phyloP scores from a whole-genome alignment of 495 filamentous ascomycete species.

The Talaromyces liani region DNA sequence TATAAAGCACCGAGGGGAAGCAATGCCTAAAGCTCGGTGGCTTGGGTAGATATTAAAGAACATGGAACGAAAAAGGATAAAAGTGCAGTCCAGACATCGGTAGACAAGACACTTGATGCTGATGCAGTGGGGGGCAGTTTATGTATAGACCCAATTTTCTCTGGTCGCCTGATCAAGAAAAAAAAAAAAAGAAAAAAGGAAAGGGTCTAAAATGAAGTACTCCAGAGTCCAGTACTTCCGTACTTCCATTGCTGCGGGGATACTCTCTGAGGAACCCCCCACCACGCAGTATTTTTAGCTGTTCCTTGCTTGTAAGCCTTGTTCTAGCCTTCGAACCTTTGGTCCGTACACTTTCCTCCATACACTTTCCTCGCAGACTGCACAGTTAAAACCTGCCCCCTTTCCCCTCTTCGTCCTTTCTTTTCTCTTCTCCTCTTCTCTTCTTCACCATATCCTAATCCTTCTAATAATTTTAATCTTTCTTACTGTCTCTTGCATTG shows the following conservation, averaged over 20 bases:
- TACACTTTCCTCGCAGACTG: background rate
- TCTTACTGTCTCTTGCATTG: conserved; percentile 5
- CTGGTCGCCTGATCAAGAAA: conserved; percentile 9
- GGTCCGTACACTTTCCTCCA: too few relatives aligned
- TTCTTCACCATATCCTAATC: background rate
- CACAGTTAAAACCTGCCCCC: background rate
- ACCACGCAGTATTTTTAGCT: background rate
- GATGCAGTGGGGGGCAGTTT: background rate
- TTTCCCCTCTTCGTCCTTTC: conserved; percentile 11
- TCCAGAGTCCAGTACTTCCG: background rate
- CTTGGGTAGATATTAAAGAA: background rate
- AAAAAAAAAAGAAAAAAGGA: conserved; percentile 7
- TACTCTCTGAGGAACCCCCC: background rate
- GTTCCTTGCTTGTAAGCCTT: background rate
- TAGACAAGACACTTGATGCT: background rate
- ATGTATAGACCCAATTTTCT: background rate
- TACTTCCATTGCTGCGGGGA: background rate
- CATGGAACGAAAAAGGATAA: background rate
- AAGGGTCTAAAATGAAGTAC: background rate
- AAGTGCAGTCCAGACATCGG: background rate
- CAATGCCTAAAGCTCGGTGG: background rate
- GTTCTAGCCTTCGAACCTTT: conserved; percentile 3
- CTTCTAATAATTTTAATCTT: conserved; percentile 7
- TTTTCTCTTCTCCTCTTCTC: conserved; percentile 1
- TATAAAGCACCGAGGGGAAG: background rate